A percentile compares a stretch with the other conserved stretches of the same genome.
Evolutionary conservation across 2,329 filamentous ascomycete genomes (phyloP).

Genomic region (Xylaria digitata): DNA sequence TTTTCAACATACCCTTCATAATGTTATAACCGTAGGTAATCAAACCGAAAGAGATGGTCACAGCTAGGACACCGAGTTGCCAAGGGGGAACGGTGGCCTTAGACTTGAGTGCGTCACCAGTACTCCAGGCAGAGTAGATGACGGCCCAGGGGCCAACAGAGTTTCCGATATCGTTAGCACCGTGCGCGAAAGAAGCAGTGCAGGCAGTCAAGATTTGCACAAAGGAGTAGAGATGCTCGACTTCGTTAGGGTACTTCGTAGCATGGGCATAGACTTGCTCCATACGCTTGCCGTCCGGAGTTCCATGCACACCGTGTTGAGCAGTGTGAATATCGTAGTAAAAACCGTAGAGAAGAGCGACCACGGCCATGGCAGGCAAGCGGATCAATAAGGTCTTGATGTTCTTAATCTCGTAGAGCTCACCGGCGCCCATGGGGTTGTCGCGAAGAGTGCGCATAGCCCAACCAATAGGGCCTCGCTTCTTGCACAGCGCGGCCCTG

Average conservation of each 20-base stretch:
- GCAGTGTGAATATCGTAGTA: constrained; percentile 86
- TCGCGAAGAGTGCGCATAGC: constrained; percentile 81
- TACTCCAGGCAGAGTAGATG: constrained; percentile 75
- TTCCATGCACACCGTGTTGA: constrained; percentile 76
- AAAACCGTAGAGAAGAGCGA: constrained; percentile 75
- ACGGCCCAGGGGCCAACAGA: constrained; percentile 76
- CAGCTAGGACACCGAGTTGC: constrained; percentile 77
- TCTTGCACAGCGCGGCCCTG: constrained; percentile 71
- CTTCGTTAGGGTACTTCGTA: constrained; percentile 74
- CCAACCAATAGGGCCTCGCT: constrained; percentile 79
- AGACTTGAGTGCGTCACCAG: constrained; percentile 67
- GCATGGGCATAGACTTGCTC: constrained; percentile 72
- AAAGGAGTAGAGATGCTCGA: constrained; percentile 76
- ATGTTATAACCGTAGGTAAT: constrained; percentile 85
- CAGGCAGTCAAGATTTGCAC: constrained; percentile 75
- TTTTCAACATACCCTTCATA: constrained; percentile 73
- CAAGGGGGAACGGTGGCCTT: constrained; percentile 77
- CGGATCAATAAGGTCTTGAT: constrained; percentile 71
- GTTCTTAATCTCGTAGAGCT: constrained; percentile 81
- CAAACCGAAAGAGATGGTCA: constrained; percentile 73
- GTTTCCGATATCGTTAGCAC: constrained; percentile 81
- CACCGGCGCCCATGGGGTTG: constrained; percentile 77
- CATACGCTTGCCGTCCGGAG: constrained; percentile 79
- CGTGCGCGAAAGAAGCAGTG: constrained; percentile 79
- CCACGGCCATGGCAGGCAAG: constrained; percentile 73